Evolutionary conservation across 225 moss, liverwort and hornwort genomes (phyloP).

Genomic region (Antitrichia curtipendula): DNA sequence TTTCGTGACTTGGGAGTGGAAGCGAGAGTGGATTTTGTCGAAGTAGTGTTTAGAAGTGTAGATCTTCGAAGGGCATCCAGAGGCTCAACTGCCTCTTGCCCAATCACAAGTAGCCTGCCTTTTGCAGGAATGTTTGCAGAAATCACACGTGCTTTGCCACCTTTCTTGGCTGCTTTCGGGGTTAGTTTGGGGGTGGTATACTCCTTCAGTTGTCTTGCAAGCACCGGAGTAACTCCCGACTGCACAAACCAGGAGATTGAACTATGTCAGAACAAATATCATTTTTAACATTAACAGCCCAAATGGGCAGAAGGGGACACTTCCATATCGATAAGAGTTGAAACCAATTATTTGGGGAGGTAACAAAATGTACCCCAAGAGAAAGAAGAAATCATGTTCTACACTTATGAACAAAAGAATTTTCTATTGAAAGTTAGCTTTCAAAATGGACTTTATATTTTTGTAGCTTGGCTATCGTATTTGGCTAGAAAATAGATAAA

Average conservation of each 20-base stretch:
- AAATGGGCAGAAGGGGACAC: background rate
- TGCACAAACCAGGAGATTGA: slow-evolving; percentile 4
- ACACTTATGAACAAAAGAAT: background rate
- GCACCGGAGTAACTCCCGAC: slow-evolving; percentile 71
- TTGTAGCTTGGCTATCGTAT: background rate
- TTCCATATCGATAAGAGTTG: background rate
- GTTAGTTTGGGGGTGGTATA: slow-evolving; percentile 28
- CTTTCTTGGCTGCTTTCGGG: slow-evolving; percentile 13
- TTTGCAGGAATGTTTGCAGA: background rate
- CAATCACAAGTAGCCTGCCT: slow-evolving; percentile 65
- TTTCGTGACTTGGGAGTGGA: background rate
- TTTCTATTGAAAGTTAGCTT: background rate
- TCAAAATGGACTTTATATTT: background rate
- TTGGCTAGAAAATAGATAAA: background rate
- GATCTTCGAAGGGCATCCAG: slow-evolving; percentile 67
- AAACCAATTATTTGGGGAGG: background rate
- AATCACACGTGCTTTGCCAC: background rate
- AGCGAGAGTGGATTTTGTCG: background rate
- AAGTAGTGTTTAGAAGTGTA: background rate
- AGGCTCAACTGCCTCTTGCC: slow-evolving; percentile 73
- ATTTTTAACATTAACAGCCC: background rate
- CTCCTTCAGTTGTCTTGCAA: slow-evolving; percentile 76
- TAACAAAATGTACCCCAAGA: background rate
- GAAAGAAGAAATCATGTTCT: background rate
- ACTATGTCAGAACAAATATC: background rate